Base-by-base conservation (phyloP, 371 early-diverging fungal species). In the Lichtheimia corymbifera region DNA sequence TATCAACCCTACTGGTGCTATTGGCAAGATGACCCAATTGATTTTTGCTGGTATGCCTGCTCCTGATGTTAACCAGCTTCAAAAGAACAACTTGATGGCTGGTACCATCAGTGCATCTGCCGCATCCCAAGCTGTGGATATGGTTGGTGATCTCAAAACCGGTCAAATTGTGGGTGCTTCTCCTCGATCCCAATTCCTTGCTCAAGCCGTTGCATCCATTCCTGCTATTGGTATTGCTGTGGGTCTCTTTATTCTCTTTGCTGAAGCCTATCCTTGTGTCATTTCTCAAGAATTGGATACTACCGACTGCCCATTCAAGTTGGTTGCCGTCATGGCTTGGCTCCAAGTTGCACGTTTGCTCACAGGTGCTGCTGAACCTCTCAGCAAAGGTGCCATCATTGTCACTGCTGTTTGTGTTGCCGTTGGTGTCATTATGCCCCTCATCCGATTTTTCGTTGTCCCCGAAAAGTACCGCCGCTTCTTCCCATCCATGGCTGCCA, bases 81-180 rank as follows among this genome's bases (percentile, higher is more conserved):
- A 82, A 53, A 79, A 74, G 66, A 73, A 73, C 63, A 84, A 84
- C 66, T 65, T 88, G 59, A 69, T 80, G 74, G 81, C 84, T 66
- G 88, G 83, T 74, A 81, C 78, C 73, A 75, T 88, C 57, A 66
- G 79, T 59, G 80, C 84, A 20, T 80, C 84, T 4, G 81, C 80
- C 58, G 82, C 84, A 53, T 66, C 77, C 47, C 88, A 88, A 67
- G 62, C 85, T 58, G 86, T 83, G 18, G 87, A 86, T 62, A 84
- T 88, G 85, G 83, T 88, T 20, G 73, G 80, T 52, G 87, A 86
- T 76, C 73, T 86, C 24, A 88, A 87, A 73, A 82, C 85, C 12
- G 88, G 79, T 59, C 83, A 86, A 40, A 55, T 88, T 24, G 60
- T 86, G 22, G 77, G 76, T 49, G 83, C 88, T 15, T 80, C 84